Evolutionary conservation across 2,329 filamentous ascomycete species (phyloP).

Genomic region (Penicillium fuscoglaucum): DNA sequence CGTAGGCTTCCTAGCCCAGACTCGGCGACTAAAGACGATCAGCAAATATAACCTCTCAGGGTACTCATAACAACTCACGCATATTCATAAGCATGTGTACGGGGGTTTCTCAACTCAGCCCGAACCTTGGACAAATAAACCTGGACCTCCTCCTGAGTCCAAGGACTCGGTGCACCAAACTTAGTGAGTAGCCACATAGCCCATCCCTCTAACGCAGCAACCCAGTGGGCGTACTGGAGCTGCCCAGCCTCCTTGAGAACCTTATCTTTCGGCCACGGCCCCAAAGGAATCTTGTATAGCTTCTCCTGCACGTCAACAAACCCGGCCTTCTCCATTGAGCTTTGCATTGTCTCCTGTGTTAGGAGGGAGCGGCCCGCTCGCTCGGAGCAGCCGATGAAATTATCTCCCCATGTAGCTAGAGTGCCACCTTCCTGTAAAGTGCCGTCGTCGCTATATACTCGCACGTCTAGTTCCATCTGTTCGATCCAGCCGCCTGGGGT

Average conservation of each 20-base stretch:
- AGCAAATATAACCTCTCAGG: not conserved
- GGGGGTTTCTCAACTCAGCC: constrained; percentile 5
- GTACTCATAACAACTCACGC: not conserved
- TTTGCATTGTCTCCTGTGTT: constrained; percentile 28
- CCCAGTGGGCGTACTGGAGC: constrained; percentile 32
- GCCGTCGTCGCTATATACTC: constrained; percentile 13
- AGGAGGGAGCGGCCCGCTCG: constrained; percentile 25
- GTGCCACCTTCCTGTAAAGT: constrained; percentile 1
- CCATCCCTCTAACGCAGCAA: constrained; percentile 30
- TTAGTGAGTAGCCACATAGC: constrained; percentile 32
- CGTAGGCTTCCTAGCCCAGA: constrained; percentile 9
- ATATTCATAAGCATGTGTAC: constrained; percentile 4
- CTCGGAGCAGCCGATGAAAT: constrained; percentile 25
- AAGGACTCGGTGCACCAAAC: constrained; percentile 24
- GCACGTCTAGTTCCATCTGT: constrained; percentile 14
- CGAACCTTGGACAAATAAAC: constrained; percentile 2
- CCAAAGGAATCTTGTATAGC: constrained; percentile 31
- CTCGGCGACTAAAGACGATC: not conserved
- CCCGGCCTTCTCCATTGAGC: constrained; percentile 29
- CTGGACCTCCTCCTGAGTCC: constrained; percentile 22
- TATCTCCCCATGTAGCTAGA: constrained; percentile 13
- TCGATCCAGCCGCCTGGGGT: constrained; percentile 13
- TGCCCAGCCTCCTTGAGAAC: constrained; percentile 43
- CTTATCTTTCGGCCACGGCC: constrained; percentile 33
- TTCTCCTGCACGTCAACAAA: constrained; percentile 36